These are phyloP conservation scores for Fusarium staphyleae DNA, from an alignment of 2,329 filamentous ascomycete species.

Conservation along the genomic window DNA sequence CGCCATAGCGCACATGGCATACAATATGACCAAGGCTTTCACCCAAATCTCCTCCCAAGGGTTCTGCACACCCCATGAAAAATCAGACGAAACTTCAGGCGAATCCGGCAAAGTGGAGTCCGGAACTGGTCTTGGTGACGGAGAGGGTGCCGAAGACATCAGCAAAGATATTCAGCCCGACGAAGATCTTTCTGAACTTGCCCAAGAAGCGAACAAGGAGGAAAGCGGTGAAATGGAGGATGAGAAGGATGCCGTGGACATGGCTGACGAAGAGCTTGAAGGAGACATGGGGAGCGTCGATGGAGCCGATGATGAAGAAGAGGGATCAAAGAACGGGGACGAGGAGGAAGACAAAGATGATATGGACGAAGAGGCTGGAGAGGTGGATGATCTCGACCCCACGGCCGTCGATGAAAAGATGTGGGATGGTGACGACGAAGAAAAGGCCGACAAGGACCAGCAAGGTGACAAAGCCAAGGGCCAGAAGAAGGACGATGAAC, in stretches of 20 bases:
- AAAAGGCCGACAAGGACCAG: slow-evolving; percentile 84
- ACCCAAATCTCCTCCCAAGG: slow-evolving; percentile 81
- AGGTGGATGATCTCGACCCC: slow-evolving; percentile 89
- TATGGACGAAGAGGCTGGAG: slow-evolving; percentile 88
- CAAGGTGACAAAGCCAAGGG: slow-evolving; percentile 76
- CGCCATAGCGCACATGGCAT: slow-evolving; percentile 75
- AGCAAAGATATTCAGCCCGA: slow-evolving; percentile 96
- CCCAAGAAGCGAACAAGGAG: slow-evolving; percentile 79
- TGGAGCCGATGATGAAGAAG: slow-evolving; percentile 65
- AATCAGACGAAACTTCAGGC: slow-evolving; percentile 72
- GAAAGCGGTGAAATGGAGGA: slow-evolving; percentile 73
- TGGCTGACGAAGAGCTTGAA: slow-evolving; percentile 91
- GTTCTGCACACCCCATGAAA: slow-evolving; percentile 89
- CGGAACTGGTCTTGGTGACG: slow-evolving; percentile 93
- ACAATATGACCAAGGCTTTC: slow-evolving; percentile 79
- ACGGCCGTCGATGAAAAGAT: slow-evolving; percentile 97
- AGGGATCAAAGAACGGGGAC: slow-evolving; percentile 67
- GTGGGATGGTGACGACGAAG: slow-evolving; percentile 88
- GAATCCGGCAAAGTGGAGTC: slow-evolving; percentile 83
- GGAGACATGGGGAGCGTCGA: slow-evolving; percentile 77
- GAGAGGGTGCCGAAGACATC: slow-evolving; percentile 94
- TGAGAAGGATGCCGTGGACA: slow-evolving; percentile 86
- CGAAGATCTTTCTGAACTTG: slow-evolving; percentile 90
- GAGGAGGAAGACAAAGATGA: slow-evolving; percentile 73
- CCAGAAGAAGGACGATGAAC: slow-evolving; percentile 69